A percentile compares a stretch with the other conserved stretches of the same genome.
phyloP scores from a whole-genome alignment of 495 filamentous ascomycete species.

The Tuber magnatum region DNA sequence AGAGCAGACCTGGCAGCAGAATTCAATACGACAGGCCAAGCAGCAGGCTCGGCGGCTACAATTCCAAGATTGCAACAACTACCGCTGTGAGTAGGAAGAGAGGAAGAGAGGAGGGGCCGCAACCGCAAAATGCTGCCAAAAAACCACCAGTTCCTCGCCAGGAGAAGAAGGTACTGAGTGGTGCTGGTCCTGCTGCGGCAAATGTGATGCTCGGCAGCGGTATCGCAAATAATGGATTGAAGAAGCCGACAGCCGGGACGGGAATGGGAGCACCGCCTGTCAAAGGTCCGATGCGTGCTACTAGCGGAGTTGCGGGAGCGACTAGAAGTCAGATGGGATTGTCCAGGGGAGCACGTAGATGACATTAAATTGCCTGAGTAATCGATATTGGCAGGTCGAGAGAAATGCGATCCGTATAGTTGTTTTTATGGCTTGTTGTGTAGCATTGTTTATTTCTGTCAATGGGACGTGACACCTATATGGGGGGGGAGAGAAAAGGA shows the following conservation, averaged over 20 bases:
- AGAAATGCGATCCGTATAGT: background rate
- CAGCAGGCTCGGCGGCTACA: conserved; percentile 21
- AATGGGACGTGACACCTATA: background rate
- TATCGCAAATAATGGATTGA: conserved; percentile 12
- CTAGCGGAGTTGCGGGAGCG: conserved; percentile 18
- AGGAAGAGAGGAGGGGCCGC: conserved; percentile 11
- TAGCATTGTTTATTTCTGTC: background rate
- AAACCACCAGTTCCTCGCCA: conserved; percentile 32
- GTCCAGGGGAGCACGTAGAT: conserved; percentile 36
- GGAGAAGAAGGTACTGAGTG: conserved; percentile 33
- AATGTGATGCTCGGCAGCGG: conserved; percentile 30
- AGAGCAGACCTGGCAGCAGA: conserved; percentile 20
- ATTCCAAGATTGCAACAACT: conserved; percentile 8
- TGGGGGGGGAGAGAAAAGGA: background rate
- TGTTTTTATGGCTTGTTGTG: background rate
- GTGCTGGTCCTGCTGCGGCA: conserved; percentile 24
- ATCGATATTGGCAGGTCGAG: background rate
- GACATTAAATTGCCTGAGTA: conserved; percentile 13
- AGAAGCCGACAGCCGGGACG: conserved; percentile 34
- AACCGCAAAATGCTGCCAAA: conserved; percentile 28
- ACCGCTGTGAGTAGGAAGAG: conserved; percentile 23
- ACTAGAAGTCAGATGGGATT: conserved; percentile 31
- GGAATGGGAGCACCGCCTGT: conserved; percentile 25
- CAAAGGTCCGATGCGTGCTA: conserved; percentile 23
- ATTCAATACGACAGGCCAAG: conserved; percentile 24